A percentile compares a stretch with the other conserved stretches of the same genome.
These are phyloP conservation scores for Lentinula novae-zelandiae DNA, from an alignment of 1,284 basidiomycete species.

Conservation along the genomic window DNA sequence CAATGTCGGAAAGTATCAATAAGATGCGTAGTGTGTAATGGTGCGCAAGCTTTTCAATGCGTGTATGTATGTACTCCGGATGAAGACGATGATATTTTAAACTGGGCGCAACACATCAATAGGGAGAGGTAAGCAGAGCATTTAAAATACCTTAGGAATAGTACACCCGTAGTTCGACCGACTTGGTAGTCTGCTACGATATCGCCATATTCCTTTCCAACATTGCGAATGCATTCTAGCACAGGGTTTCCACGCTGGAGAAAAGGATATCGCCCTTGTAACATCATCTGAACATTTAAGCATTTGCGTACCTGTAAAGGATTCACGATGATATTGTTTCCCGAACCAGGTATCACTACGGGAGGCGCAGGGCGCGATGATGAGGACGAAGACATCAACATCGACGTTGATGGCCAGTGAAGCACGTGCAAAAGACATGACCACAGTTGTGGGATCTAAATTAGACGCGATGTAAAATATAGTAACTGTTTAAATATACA, in stretches of 20 bases:
- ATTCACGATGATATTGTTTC: conserved; percentile 77
- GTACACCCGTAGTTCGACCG: conserved; percentile 90
- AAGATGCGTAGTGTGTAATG: conserved; percentile 85
- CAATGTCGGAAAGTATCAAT: conserved; percentile 91
- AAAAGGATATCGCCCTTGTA: not conserved
- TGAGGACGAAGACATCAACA: not conserved
- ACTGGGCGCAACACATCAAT: conserved; percentile 37
- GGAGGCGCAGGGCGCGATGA: conserved; percentile 37
- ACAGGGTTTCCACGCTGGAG: conserved; percentile 84
- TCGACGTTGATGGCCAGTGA: not conserved
- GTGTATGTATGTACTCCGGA: conserved; percentile 93
- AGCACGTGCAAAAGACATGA: not conserved
- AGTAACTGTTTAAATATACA: too few relatives aligned
- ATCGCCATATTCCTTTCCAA: conserved; percentile 93
- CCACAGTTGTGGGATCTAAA: not conserved
- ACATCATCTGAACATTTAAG: conserved; percentile 6
- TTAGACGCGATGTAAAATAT: too few relatives aligned
- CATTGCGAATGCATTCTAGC: conserved; percentile 79
- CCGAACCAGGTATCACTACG: conserved; percentile 62
- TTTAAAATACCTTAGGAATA: conserved; percentile 75
- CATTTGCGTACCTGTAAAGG: conserved; percentile 35
- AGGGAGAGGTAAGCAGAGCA: not conserved
- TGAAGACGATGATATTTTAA: conserved; percentile 94
- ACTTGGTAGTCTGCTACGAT: conserved; percentile 94
- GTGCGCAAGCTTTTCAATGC: conserved; percentile 83